Base-by-base conservation (phyloP, 768 basidiomycete genomes). In the Termitomyces sp. region DNA sequence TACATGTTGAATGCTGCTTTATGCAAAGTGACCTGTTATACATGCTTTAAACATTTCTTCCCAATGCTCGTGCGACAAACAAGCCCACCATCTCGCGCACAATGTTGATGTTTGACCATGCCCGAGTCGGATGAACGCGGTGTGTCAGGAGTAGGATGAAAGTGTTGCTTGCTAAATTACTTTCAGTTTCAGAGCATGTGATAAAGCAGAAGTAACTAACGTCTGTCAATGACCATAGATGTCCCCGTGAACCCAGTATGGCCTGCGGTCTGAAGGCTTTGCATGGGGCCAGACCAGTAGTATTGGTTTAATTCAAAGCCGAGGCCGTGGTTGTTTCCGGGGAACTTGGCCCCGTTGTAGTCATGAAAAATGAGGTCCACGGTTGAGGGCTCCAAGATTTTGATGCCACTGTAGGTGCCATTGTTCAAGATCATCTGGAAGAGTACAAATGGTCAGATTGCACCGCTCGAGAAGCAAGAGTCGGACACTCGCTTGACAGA, bases 201-300 rank as follows among this genome's bases (percentile, higher is more conserved):
- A 55, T 22, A 9, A 45, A 27, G 42, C 14, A 27, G 18, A 34
- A 50, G 10, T 7, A 0, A 64, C 69, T 52, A 37, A 70, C 68
- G 63, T 65, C 67, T 46, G 55, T 68, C 67, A 58, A 69, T 71
- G n/a, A 59, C 69, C 63, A 71, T 59, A 8, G 63, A 64, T 4
- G 67, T 68, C 22, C 68, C 68, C 9, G 68, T 66, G 46, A 55
- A 71, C 6, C 69, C 68, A 2, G 67, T 71, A 47, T 70, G 69
- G 1, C 69, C 69, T n/a, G 68, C 69, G 6, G 66, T 68, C 43
- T 64, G 59, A 47, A 65, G 56, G 54, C 69, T 69, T 26, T 60
- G 54, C 68, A 70, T 69, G 37, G 68, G 46, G 8, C 69, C 69
- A 33, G 65, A 63, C 69, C 68, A 71, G 50, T 68, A 71, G 44